A percentile compares a stretch with the other conserved stretches of the same genome.
Evolutionary conservation across 140 eudicot species (phyloP).

Genomic region (Bidens hawaiensis): DNA sequence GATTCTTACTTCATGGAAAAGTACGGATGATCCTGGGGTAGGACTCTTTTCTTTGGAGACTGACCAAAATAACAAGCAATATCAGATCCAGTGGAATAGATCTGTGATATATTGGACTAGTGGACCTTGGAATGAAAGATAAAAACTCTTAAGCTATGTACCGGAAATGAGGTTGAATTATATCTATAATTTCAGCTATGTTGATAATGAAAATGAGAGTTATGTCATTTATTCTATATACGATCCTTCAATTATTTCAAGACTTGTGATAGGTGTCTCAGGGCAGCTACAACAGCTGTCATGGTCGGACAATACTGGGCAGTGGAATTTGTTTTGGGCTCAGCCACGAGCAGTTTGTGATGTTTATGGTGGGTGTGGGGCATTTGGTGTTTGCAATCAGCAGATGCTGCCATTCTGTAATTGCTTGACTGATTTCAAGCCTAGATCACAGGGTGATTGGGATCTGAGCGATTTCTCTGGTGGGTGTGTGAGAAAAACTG

Average conservation of each 20-base stretch:
- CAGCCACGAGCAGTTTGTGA: constrained; percentile 31
- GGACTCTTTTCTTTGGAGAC: constrained; percentile 50
- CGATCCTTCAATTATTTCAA: constrained; percentile 26
- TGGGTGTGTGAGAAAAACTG: constrained; percentile 38
- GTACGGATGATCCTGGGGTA: constrained; percentile 40
- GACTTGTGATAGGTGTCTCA: constrained; percentile 39
- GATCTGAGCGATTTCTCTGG: constrained; percentile 9
- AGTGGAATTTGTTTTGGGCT: constrained; percentile 33
- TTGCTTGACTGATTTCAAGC: constrained; percentile 40
- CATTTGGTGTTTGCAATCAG: constrained; percentile 28
- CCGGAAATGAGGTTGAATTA: constrained; percentile 51
- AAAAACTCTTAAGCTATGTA: constrained; percentile 26
- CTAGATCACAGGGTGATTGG: constrained; percentile 23
- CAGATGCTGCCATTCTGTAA: constrained; percentile 7
- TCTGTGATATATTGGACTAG: constrained; percentile 46
- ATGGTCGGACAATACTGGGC: not conserved
- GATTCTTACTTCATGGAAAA: constrained; percentile 56
- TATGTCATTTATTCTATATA: constrained; percentile 45
- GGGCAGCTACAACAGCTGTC: constrained; percentile 37
- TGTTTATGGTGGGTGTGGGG: constrained; percentile 33
- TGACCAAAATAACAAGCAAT: constrained; percentile 28
- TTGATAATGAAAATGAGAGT: constrained; percentile 46
- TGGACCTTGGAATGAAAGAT: constrained; percentile 41
- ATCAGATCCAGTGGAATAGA: constrained; percentile 37
- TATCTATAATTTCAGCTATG: constrained; percentile 42